These are phyloP conservation scores for Ustilago shanxiensis DNA, from an alignment of 1,284 basidiomycete genomes.

Conservation along the genomic window DNA sequence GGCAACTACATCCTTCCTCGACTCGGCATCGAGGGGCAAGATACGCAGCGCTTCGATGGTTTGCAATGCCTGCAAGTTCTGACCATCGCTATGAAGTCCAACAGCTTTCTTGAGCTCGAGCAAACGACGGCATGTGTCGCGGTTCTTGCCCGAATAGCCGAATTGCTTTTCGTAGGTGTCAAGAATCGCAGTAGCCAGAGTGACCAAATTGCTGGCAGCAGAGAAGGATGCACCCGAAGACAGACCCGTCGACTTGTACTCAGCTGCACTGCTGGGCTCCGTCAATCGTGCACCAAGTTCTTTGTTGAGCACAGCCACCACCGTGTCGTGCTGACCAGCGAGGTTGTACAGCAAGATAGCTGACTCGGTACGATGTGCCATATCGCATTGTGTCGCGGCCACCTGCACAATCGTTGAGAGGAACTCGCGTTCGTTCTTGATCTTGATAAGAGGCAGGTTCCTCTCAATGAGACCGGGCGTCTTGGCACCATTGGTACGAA, in stretches of 20 bases:
- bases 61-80: constrained; percentile 83
- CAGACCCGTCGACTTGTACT: constrained; percentile 44
- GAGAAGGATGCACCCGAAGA: constrained; percentile 71
- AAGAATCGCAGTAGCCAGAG: constrained; percentile 84
- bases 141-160: constrained; percentile 81
- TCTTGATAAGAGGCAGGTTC: constrained; percentile 81
- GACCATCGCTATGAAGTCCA: constrained; percentile 79
- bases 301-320: constrained; percentile 87
- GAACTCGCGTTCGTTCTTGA: constrained; percentile 80
- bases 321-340: constrained; percentile 89
- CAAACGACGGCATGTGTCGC: constrained; percentile 76
- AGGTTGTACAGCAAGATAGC: constrained; percentile 96
- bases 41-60: constrained; percentile 89
- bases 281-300: constrained; percentile 81
- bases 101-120: constrained; percentile 86
- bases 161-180: constrained; percentile 81
- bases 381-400: constrained; percentile 81
- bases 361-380: constrained; percentile 81
- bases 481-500: constrained; percentile 86
- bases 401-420: constrained; percentile 85
- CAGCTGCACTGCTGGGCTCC: constrained; percentile 52
- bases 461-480: constrained; percentile 90
- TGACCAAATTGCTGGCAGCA: constrained; percentile 79
- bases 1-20: constrained; percentile 78
- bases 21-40: constrained; percentile 81